Percentiles rank a stretch among this genome's conserved stretches.
Conservation (phyloP, 805 yeast species). For the Ascoidea rubescens region DNA sequence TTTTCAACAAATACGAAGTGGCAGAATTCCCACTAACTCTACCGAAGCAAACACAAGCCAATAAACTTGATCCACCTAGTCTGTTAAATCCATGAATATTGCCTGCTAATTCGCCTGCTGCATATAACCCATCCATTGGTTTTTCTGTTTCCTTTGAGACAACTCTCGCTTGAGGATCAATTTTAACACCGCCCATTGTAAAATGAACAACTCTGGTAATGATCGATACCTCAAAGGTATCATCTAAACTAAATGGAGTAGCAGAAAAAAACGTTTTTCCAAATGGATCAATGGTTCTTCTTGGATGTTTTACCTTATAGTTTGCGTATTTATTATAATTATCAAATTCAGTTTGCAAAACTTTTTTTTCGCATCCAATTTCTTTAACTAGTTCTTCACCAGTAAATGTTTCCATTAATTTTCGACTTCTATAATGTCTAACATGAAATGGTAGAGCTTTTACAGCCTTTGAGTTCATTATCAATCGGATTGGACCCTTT, state of each 20-base stretch:
- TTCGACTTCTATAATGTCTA: conserved; percentile 39
- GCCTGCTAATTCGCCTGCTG: conserved; percentile 56
- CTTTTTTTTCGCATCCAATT: conserved; percentile 19
- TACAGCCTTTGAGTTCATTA: conserved; percentile 30
- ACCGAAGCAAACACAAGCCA: conserved; percentile 52
- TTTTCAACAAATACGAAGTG: not conserved
- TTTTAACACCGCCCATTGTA: conserved; percentile 55
- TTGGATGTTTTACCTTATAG: conserved; percentile 9
- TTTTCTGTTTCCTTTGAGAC: conserved; percentile 7
- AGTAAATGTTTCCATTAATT: conserved; percentile 32
- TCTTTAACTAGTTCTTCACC: conserved; percentile 29
- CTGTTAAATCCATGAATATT: conserved; percentile 57
- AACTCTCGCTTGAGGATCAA: conserved; percentile 33
- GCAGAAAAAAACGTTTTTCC: conserved; percentile 22
- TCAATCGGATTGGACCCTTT: conserved; percentile 17
- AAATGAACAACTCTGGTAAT: conserved; percentile 53
- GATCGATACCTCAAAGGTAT: conserved; percentile 16
- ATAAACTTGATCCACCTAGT: conserved; percentile 41
- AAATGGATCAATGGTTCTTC: conserved; percentile 18
- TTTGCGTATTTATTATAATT: conserved; percentile 19
- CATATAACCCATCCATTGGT: conserved; percentile 34
- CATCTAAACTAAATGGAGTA: conserved; percentile 7
- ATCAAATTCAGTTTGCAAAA: conserved; percentile 12
- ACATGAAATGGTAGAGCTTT: conserved; percentile 30
- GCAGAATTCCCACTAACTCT: conserved; percentile 28